phyloP scores from a whole-genome alignment of 140 eudicot genomes.

The Ambrosia hybrid region DNA sequence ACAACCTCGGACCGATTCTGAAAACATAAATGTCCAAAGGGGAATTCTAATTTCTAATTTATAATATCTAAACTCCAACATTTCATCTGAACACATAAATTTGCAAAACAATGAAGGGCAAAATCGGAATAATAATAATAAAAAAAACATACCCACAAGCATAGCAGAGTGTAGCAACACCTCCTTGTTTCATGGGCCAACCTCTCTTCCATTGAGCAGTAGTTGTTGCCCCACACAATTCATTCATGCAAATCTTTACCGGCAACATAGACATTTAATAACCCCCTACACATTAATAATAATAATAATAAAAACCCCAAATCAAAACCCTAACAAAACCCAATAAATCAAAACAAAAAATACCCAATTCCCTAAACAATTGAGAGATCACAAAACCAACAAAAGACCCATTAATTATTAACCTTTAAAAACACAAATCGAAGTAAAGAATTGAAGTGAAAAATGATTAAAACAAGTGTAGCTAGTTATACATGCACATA shows the following conservation, averaged over 20 bases:
- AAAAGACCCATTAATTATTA: too few species aligned
- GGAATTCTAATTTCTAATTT: too few species aligned
- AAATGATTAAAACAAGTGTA: neutral
- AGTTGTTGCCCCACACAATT: constrained; percentile 63
- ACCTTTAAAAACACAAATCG: neutral
- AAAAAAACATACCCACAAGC: constrained; percentile 65
- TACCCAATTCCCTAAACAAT: constrained; percentile 5
- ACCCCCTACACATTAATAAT: neutral
- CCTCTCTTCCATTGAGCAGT: constrained; percentile 75
- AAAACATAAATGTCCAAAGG: too few species aligned
- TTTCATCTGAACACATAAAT: neutral
- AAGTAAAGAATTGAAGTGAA: neutral
- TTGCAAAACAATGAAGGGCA: constrained; percentile 13
- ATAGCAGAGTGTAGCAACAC: constrained; percentile 72
- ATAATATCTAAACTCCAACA: constrained; percentile 9
- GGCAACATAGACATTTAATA: constrained; percentile 39
- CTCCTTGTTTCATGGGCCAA: constrained; percentile 91
- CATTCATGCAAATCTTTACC: constrained; percentile 75
- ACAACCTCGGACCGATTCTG: too few species aligned
- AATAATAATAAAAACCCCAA: constrained; percentile 22
- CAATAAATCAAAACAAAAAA: constrained; percentile 10
- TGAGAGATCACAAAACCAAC: neutral
- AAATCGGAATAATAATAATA: constrained; percentile 26
- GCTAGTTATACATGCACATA: neutral
- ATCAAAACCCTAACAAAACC: constrained; percentile 40